A percentile compares a stretch with the other conserved stretches of the same genome.
Conservation (phyloP, 2,329 filamentous ascomycete genomes). For the Sphaerulina musiva region DNA sequence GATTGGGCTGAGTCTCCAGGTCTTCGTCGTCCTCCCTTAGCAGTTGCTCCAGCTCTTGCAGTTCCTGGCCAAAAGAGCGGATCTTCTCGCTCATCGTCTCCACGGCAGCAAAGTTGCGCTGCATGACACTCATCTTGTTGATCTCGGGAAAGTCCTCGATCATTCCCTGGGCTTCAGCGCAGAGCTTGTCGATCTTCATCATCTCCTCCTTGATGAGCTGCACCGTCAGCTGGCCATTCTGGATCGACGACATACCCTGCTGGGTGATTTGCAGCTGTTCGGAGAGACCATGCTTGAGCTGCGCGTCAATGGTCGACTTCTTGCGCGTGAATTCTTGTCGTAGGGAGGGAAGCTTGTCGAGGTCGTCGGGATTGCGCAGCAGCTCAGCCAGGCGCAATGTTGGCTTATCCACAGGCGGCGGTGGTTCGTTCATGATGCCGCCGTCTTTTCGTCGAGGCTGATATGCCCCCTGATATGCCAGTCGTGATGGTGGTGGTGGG, state of each 20-base stretch:
- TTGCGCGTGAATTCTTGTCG: conserved; percentile 92
- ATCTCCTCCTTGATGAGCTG: conserved; percentile 95
- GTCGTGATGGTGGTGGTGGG: not conserved
- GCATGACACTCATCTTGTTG: conserved; percentile 85
- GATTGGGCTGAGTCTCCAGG: conserved; percentile 81
- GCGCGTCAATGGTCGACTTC: conserved; percentile 83
- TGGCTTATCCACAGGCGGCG: conserved; percentile 27
- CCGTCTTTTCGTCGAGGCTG: not conserved
- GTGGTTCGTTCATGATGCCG: conserved; percentile 27
- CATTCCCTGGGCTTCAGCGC: conserved; percentile 94
- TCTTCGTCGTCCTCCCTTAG: conserved; percentile 78
- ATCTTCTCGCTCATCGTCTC: conserved; percentile 89
- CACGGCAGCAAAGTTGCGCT: conserved; percentile 91
- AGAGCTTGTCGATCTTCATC: conserved; percentile 96
- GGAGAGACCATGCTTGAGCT: conserved; percentile 78
- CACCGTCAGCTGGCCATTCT: conserved; percentile 84
- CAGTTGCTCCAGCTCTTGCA: conserved; percentile 70
- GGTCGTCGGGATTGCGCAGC: conserved; percentile 88
- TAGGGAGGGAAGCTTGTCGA: conserved; percentile 86
- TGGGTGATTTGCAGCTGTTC: conserved; percentile 94
- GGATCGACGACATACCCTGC: conserved; percentile 80
- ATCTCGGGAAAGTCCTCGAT: conserved; percentile 93
- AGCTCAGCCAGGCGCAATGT: conserved; percentile 74
- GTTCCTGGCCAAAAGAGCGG: conserved; percentile 73
- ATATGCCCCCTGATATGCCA: not conserved